A percentile compares a stretch with the other conserved stretches of the same genome.
phyloP scores from a whole-genome alignment of 2,329 filamentous ascomycete genomes.

The Fusarium odoratissimum region DNA sequence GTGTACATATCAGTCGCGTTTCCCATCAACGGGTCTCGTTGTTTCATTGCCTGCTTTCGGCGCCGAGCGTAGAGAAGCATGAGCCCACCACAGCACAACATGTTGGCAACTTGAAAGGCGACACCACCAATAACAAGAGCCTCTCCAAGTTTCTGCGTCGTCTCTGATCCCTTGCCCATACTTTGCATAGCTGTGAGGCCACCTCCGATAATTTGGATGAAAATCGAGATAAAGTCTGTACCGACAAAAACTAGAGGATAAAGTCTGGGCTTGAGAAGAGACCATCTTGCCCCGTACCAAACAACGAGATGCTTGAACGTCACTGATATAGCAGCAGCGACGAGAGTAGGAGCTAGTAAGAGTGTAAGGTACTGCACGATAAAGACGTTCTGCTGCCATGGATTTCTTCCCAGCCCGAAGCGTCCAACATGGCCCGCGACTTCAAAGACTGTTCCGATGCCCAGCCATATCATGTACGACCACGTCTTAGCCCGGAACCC shows the following conservation, averaged over 20 bases:
- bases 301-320: conserved; percentile 59
- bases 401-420: conserved; percentile 52
- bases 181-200: conserved; percentile 24
- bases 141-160: conserved; percentile 23
- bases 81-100: conserved; percentile 37
- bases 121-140: conserved; percentile 41
- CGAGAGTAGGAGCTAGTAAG: conserved; percentile 56
- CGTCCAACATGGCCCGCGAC: conserved; percentile 56
- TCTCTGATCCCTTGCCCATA: conserved; percentile 15
- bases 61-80: conserved; percentile 32
- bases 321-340: conserved; percentile 59
- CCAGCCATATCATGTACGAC: conserved; percentile 51
- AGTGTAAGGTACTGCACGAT: conserved; percentile 56
- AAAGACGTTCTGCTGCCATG: conserved; percentile 55
- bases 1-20: neutral
- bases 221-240: conserved; percentile 57
- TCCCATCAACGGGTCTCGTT: neutral
- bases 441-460: conserved; percentile 54
- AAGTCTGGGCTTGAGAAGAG: conserved; percentile 53
- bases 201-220: conserved; percentile 41
- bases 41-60: conserved; percentile 13
- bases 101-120: conserved; percentile 44
- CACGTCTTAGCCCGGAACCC: conserved; percentile 53
- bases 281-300: conserved; percentile 55
- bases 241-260: conserved; percentile 64